phyloP scores from a whole-genome alignment of 1,139 yeast genomes.

The Taphrina communis region DNA sequence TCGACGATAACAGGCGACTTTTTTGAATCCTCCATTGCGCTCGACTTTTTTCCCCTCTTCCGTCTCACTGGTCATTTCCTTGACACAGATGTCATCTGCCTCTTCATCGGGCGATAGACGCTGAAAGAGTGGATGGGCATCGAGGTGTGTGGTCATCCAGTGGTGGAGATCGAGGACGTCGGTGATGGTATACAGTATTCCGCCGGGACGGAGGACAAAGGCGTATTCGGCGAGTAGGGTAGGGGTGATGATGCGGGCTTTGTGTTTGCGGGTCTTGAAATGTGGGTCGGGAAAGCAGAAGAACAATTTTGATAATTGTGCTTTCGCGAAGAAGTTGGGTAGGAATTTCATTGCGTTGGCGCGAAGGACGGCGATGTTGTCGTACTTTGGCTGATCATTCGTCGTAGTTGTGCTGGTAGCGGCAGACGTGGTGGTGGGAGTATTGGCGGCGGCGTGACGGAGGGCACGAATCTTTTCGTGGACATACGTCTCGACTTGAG shows the following conservation, averaged over 20 bases:
- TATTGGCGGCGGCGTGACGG: conserved; percentile 56
- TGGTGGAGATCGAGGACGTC: conserved; percentile 91
- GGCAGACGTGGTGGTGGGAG: background rate
- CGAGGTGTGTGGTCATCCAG: conserved; percentile 95
- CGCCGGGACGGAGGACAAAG: conserved; percentile 83
- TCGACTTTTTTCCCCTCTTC: conserved; percentile 98
- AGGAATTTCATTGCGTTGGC: conserved; percentile 97
- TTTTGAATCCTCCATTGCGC: conserved; percentile 85
- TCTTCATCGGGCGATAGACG: conserved; percentile 83
- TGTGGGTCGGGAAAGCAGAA: conserved; percentile 99
- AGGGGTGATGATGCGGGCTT: conserved; percentile 91
- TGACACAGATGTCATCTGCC: conserved; percentile 74
- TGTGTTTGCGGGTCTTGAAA: conserved; percentile 94
- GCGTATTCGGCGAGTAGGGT: conserved; percentile 92
- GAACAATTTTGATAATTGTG: conserved; percentile 80
- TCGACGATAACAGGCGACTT: conserved; percentile 85
- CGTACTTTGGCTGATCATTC: conserved; percentile 54
- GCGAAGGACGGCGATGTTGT: conserved; percentile 85
- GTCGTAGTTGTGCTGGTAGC: conserved; percentile 45
- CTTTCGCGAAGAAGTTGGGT: conserved; percentile 86
- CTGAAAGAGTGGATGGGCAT: conserved; percentile 87
- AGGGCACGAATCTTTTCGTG: conserved; percentile 93
- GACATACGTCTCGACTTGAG: conserved; percentile 95
- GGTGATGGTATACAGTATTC: conserved; percentile 89
- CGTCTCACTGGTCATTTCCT: conserved; percentile 85